phyloP scores from a whole-genome alignment of 495 filamentous ascomycete genomes.

The Aspergillus olivimuriae region DNA sequence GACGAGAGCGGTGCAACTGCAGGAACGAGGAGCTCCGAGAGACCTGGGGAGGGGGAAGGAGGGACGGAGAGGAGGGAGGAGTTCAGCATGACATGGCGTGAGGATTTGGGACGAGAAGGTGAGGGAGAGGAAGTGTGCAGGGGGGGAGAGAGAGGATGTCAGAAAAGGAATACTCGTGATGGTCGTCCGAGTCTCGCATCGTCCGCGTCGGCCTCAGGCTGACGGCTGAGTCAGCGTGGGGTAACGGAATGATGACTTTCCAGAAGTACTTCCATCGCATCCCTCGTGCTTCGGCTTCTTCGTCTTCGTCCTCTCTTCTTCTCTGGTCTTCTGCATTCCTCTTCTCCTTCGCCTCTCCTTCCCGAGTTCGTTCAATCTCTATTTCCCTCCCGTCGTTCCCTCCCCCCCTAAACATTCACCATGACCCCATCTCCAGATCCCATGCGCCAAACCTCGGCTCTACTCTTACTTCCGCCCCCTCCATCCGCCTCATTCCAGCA shows the following conservation, averaged over 20 bases:
- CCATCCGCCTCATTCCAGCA: constrained; percentile 32
- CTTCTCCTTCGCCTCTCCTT: background rate
- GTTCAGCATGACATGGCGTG: too few relatives aligned
- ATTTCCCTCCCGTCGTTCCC: background rate
- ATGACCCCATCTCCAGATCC: constrained; percentile 14
- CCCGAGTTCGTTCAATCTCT: background rate
- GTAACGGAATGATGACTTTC: too few relatives aligned
- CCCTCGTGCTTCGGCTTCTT: background rate
- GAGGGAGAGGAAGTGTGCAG: background rate
- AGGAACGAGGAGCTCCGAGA: constrained; percentile 39
- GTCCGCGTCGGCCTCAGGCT: constrained; percentile 7
- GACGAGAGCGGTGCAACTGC: constrained; percentile 37
- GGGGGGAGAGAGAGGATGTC: background rate
- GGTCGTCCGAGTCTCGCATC: background rate
- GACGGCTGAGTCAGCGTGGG: constrained; percentile 12
- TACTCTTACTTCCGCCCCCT: constrained; percentile 44
- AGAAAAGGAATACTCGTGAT: background rate
- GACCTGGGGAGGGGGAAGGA: constrained; percentile 13
- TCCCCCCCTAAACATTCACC: background rate
- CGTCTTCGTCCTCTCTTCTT: background rate
- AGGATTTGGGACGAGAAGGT: too few relatives aligned
- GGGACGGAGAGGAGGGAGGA: background rate
- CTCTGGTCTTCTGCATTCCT: background rate
- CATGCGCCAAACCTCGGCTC: constrained; percentile 23
- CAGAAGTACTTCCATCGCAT: too few relatives aligned